Base-by-base conservation (phyloP, 2,329 filamentous ascomycete species). In the Fusarium humuli region DNA sequence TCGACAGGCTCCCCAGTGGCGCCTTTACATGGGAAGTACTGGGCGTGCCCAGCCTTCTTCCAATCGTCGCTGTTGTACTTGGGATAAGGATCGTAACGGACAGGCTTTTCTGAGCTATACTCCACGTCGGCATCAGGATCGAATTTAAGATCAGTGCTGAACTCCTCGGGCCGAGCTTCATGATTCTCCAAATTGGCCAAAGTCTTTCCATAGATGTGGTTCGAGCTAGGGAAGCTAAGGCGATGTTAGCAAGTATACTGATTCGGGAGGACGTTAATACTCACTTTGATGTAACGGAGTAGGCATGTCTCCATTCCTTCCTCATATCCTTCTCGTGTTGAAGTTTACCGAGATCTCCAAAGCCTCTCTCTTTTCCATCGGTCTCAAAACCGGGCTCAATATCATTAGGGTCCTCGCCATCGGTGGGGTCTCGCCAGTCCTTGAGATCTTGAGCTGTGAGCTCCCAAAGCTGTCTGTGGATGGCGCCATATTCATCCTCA, bases 81-180 rank as follows among this genome's bases (percentile, higher is more conserved):
- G 1, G 92, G 91, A 69, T 94, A 94, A 0, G 92, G 92, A 61
- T 90, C 85, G 79, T 92, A 93, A 22, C 86, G 82, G 57, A 87
- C 82, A 1, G 88, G 86, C 52, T 83, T 79, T 45, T 85, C 80
- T 14, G 79, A 76, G 56, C 76, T 83, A 72, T 84, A 87, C 37
- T 78, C 78, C 29, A 78, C 68, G 49, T 76, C 74, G 11, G 77
- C 73, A n/a, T 78, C 75, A 54, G 80, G 72, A 34, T 81, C 79
- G 48, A 74, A 76, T 50, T 62, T 70, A 20, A 83, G 75, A 59
- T 73, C 75, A 37, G 68, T 70, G 32, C 69, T 73, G 23, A 78
- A 75, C 30, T 78, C 72, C 12, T 78, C 76, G 25, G 74, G 73
- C 7, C 80, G 79, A 29, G 79, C 76, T 25, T 84, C 81, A 57